Evolutionary conservation across 306 rosid species (phyloP), one percentile per base, ranked within the genome.

Genomic region (Comarum palustre): DNA sequence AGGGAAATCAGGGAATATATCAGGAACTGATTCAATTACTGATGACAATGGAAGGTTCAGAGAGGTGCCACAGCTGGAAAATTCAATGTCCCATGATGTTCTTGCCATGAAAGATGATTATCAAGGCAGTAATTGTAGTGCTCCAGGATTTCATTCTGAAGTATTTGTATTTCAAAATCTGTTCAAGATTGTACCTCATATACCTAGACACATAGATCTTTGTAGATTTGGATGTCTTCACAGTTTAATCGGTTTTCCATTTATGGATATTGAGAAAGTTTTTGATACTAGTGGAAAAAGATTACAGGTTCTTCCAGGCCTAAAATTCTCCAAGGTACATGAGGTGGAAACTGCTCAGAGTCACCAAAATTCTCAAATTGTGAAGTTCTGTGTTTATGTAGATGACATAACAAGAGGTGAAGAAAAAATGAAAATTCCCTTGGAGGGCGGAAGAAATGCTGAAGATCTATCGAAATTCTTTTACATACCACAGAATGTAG

Each of bases 361-460:
- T 22, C 27, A 50, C 61, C 46, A n/a, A 12, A 19, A 17, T 70
- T 70, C 74, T 36, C 20, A 7, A 43, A 16, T 42, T 27, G 46
- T 41, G 12, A 45, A 46, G 31, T 20, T 48, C 10, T 19, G 9
- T 43, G 58, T 73, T 20, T 61, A 60, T 60, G 13, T 60, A 59
- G 77, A 74, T 34, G 72, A 74, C 72, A 47, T 74, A 43, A 25
- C 78, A 22, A 74, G 52, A 74, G 78, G 78, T 63, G 72, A 64
- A 25, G 72, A 50, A 39, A 64, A 39, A 27, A 15, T 58, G 48
- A 48, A 50, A 50, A 50, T 64, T 74, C 48, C 78, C 38, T 16
- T 50, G 78, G 71, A 32, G 2, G 3, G 22, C 51, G 71, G 51
- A 64, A 64, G 39, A 11, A 19, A 64, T 64, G 63, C 1, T 24